phyloP scores from a whole-genome alignment of 129 eudicot species.

The Rutidosis leptorrhynchoides region DNA sequence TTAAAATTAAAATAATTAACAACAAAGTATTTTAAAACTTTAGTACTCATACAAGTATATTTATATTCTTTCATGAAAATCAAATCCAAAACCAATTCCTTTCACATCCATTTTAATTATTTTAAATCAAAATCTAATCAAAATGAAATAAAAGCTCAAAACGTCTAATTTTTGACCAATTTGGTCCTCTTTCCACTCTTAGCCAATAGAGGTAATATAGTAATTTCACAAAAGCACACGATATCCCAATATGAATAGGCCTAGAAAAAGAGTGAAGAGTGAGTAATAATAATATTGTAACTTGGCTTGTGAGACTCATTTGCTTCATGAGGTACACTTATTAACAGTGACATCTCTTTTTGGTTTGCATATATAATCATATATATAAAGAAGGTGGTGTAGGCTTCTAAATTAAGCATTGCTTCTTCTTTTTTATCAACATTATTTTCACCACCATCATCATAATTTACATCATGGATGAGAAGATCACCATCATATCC shows the following conservation, averaged over 20 bases:
- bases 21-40: too few species aligned
- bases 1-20: too few species aligned
- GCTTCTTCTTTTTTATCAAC: constrained; percentile 13
- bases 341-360: constrained; percentile 23
- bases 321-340: constrained; percentile 25
- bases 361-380: constrained; percentile 10
- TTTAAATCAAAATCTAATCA: too few species aligned
- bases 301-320: constrained; percentile 38
- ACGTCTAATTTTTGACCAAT: neutral
- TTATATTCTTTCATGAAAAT: too few species aligned
- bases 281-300: constrained; percentile 28
- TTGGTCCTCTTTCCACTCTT: neutral
- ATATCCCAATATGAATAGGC: constrained; percentile 4
- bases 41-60: too few species aligned
- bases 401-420: constrained; percentile 35
- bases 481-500: constrained; percentile 31
- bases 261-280: constrained; percentile 13
- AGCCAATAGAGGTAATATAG: constrained; percentile 15
- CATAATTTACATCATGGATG: constrained; percentile 11
- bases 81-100: too few species aligned
- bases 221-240: neutral
- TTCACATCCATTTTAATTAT: too few species aligned
- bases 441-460: neutral
- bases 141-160: neutral
- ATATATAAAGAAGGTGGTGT: constrained; percentile 14